Percentiles rank a stretch among this genome's conserved stretches.
Evolutionary conservation across 2,329 filamentous ascomycete genomes (phyloP).

Genomic region (Pestalotiopsis sp.): DNA sequence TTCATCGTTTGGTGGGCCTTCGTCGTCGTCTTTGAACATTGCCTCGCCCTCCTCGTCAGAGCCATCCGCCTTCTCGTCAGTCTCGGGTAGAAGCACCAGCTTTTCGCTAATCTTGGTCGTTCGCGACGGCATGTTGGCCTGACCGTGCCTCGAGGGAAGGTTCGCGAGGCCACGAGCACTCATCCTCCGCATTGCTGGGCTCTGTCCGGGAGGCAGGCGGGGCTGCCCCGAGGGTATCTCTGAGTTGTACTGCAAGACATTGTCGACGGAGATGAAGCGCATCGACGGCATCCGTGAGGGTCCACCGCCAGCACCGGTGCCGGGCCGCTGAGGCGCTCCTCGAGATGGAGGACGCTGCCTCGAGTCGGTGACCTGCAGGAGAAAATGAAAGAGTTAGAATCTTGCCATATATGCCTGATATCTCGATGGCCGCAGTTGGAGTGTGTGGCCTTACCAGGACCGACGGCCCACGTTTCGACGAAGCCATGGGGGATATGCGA

Average conservation of each 20-base stretch:
- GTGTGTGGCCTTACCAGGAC: constrained; percentile 15
- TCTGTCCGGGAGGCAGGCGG: constrained; percentile 65
- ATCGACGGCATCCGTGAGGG: constrained; percentile 45
- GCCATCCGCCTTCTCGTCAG: constrained; percentile 64
- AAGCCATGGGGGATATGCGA: not conserved
- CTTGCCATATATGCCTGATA: not conserved
- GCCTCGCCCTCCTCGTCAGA: constrained; percentile 55
- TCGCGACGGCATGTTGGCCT: constrained; percentile 73
- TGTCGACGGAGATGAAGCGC: constrained; percentile 88
- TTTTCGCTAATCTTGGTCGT: constrained; percentile 97
- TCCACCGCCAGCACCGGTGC: constrained; percentile 10
- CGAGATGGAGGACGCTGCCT: constrained; percentile 16
- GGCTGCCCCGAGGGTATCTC: constrained; percentile 95
- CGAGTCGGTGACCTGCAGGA: constrained; percentile 17
- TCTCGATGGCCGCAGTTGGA: not conserved
- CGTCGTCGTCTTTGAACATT: constrained; percentile 44
- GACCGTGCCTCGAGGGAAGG: constrained; percentile 48
- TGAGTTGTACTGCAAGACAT: constrained; percentile 89
- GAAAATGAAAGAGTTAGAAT: not conserved
- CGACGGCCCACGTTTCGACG: constrained; percentile 18
- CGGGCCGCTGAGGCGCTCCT: constrained; percentile 13
- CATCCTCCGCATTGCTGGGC: constrained; percentile 45
- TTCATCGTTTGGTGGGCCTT: constrained; percentile 68
- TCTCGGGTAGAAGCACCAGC: constrained; percentile 90
- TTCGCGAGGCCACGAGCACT: constrained; percentile 49